Evolutionary conservation across 305 asterid genomes (phyloP).

Genomic region (Stenogyne calaminthoides): DNA sequence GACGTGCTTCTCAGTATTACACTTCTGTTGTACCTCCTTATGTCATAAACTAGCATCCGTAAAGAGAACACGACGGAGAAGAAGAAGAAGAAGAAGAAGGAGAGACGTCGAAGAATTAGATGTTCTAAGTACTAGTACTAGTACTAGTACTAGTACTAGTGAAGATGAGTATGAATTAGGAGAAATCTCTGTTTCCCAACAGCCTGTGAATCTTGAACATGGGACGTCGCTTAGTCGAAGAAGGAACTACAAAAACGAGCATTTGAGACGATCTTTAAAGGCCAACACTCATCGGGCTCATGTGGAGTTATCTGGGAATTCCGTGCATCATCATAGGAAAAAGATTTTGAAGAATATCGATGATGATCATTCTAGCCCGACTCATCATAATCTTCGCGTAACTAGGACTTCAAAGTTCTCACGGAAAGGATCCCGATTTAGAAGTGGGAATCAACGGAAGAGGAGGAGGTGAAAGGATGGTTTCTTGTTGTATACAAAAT

Average conservation of each 20-base stretch:
- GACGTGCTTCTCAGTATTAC: slow-evolving; percentile 46
- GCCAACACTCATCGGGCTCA: slow-evolving; percentile 47
- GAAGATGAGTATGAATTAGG: slow-evolving; percentile 45
- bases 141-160: slow-evolving; percentile 32
- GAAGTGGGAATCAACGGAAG: slow-evolving; percentile 32
- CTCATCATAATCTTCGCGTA: slow-evolving; percentile 52
- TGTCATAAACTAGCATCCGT: slow-evolving; percentile 54
- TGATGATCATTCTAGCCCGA: slow-evolving; percentile 27
- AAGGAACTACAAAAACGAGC: slow-evolving; percentile 48
- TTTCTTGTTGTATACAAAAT: not conserved
- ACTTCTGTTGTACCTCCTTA: slow-evolving; percentile 58
- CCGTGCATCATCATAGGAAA: slow-evolving; percentile 35
- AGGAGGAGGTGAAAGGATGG: slow-evolving; percentile 13
- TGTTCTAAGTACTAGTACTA: slow-evolving; percentile 18
- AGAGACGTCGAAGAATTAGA: slow-evolving; percentile 36
- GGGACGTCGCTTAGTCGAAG: slow-evolving; percentile 24
- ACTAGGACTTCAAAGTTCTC: slow-evolving; percentile 57
- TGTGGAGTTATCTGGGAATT: slow-evolving; percentile 34
- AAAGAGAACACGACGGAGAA: slow-evolving; percentile 33
- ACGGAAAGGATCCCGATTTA: slow-evolving; percentile 37
- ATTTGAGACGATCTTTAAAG: slow-evolving; percentile 58
- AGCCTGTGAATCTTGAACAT: slow-evolving; percentile 18
- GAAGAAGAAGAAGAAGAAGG: slow-evolving; percentile 31
- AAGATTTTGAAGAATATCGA: slow-evolving; percentile 20
- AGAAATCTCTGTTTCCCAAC: slow-evolving; percentile 14